Evolutionary conservation across 176 grass and related monocot species (phyloP), one percentile per base, ranked within the genome.

Genomic region (Aegilops umbellulata): DNA sequence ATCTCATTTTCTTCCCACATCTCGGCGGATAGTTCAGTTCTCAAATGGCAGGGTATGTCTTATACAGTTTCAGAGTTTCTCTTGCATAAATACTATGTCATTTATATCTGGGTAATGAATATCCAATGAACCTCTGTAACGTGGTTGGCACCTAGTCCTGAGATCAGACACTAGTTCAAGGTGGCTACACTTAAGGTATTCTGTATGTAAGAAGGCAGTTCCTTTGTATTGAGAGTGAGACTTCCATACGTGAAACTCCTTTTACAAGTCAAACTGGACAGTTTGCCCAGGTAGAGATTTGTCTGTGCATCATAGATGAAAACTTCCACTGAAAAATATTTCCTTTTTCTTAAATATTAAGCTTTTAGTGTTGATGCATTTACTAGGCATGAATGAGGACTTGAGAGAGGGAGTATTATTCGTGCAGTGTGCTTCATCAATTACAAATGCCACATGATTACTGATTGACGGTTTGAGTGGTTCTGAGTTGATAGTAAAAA

Each of bases 1-100:
- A 84, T 96, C 92, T 69, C 90, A 96, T 88, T 98, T 91, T 72
- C 84, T 92, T 82, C 94, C 97, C 26, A 99, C 97, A 77, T 99
- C 94, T 85, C 90, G 90, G 68, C 76, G 94, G 82, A 92, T 98
- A 85, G 97, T 99, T 74, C 97, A 99, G 69, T 99, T 99, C 87
- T 96, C 94, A 44, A 99, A 94, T 85, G 89, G 97, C 70, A 90
- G 85, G 94, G 94, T 99, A 95, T 70, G 19, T 22, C 20, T 84
- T 79, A 13, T 29, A 49, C 27, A 58, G 47, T 32, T 74, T 74
- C 36, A 63, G 27, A 67, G n/a, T 35, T 60, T 84, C 19, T 61
- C 76, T 76, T 39, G 49, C 66, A 76, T 39, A 23, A 36, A 22
- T 58, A 58, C 19, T 53, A 60, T 23, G 42, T 67, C 44, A 77